Base-by-base conservation (phyloP, 495 filamentous ascomycete genomes). In the Hypoxylon fragiforme region DNA sequence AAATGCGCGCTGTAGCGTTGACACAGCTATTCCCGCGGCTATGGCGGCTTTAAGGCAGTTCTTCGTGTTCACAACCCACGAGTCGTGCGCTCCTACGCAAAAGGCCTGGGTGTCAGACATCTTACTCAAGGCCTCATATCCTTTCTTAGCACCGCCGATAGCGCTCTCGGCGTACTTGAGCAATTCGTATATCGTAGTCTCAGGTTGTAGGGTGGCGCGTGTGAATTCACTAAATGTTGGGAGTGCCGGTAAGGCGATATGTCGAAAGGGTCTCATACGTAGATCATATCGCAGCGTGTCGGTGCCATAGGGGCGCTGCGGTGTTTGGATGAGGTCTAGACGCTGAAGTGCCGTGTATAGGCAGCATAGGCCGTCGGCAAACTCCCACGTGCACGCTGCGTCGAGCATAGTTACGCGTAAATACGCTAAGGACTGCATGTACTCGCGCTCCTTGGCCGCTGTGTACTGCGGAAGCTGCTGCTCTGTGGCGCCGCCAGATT, bases 181-280 rank as follows among this genome's bases (percentile, higher is more conserved):
- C 6, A 92, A 50, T 2, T 70, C 66, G 0, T 59, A 34, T 2
- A 68, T 74, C 13, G 66, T 20, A 11, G 64, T 66, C 14, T 75
- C 67, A 1, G 66, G 64, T 48, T 74, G 73, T 7, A 63, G 54
- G 7, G 74, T 70, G 13, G 72, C 63, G 7, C 47, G 49, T 19
- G 57, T 62, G 59, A 88, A 89, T 16, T 84, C 79, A 3, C 83
- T 79, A 48, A 78, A 90, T 0, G 83, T 73, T 0, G 87, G 82
- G n/a, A 91, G 71, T 52, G 85, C 82, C 0, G 91, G 90, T 7
- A 90, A 70, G 15, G 78, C 76, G 32, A 97, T 82, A 3, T 72
- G 63, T 5, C 85, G 72, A 53, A 95, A 97, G 0, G 91, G 90
- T 62, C 90, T 92, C 91, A 96, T 94, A 28, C 94, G 87, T 2